phyloP scores from a whole-genome alignment of 257 asterid genomes.

The Solanum corneliomulleri region DNA sequence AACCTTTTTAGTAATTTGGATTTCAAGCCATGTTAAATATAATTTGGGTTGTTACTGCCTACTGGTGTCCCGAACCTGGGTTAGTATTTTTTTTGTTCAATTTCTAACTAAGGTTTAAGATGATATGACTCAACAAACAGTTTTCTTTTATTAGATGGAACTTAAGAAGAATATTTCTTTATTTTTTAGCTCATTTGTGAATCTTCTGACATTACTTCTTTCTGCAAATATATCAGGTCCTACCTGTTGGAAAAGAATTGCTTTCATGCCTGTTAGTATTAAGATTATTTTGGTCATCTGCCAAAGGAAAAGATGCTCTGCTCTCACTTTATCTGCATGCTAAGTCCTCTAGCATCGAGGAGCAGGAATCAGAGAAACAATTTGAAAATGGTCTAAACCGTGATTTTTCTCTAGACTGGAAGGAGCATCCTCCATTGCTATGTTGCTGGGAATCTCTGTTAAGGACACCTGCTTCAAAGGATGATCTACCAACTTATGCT shows the following conservation, averaged over 20 bases:
- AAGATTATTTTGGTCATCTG: conserved; percentile 51
- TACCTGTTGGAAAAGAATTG: conserved; percentile 76
- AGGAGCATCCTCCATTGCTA: conserved; percentile 59
- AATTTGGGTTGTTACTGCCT: background rate
- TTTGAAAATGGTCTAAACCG: conserved; percentile 19
- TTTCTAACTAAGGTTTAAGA: background rate
- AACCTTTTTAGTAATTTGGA: background rate
- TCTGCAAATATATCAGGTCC: conserved; percentile 26
- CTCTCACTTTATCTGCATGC: conserved; percentile 29
- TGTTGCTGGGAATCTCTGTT: conserved; percentile 61
- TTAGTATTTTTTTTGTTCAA: background rate
- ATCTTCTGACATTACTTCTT: background rate
- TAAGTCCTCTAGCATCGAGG: conserved; percentile 30
- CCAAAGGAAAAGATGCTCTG: conserved; percentile 56
- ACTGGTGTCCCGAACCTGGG: background rate
- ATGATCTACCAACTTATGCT: conserved; percentile 37
- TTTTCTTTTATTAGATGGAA: background rate
- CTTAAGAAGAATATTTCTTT: background rate
- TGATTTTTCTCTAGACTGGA: conserved; percentile 44
- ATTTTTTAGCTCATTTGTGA: background rate
- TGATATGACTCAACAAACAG: background rate
- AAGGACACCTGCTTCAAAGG: conserved; percentile 38
- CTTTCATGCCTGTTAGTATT: conserved; percentile 53
- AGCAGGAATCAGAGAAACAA: conserved; percentile 28
- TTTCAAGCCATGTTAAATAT: background rate